phyloP scores from a whole-genome alignment of 441 rosid genomes.

The Adansonia rubrostipa region DNA sequence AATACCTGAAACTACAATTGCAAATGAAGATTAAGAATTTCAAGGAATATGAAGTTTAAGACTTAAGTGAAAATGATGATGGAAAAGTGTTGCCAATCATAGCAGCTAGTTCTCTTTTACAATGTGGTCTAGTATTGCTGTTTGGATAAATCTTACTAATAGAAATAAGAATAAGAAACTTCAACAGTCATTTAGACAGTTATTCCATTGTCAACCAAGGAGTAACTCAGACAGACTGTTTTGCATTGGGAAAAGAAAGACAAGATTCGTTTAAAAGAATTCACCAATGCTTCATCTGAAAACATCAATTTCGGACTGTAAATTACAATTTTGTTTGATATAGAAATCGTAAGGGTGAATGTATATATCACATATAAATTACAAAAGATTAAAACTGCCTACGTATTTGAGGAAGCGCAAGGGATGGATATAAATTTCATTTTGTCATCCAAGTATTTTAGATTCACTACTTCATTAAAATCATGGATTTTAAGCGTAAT shows the following conservation, averaged over 20 bases:
- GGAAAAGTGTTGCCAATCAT: not conserved
- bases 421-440: not conserved
- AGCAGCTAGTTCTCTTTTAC: not conserved
- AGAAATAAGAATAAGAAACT: not conserved
- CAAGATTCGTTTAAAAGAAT: not conserved
- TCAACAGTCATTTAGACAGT: not conserved
- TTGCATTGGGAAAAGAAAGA: not conserved
- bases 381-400: not conserved
- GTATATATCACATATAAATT: not conserved
- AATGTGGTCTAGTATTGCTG: not conserved
- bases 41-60: not conserved
- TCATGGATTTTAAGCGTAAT: not conserved
- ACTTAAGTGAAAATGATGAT: not conserved
- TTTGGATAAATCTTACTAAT: not conserved
- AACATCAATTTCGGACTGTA: not conserved
- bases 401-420: not conserved
- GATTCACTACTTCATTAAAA: not conserved
- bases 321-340: not conserved
- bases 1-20: not conserved
- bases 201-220: not conserved
- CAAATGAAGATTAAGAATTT: slow-evolving; percentile 19
- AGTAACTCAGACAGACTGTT: not conserved
- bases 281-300: not conserved
- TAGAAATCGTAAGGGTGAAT: not conserved
- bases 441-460: not conserved